Base-by-base conservation (phyloP, 208 protist species). In the Angomonas ambiguus region DNA sequence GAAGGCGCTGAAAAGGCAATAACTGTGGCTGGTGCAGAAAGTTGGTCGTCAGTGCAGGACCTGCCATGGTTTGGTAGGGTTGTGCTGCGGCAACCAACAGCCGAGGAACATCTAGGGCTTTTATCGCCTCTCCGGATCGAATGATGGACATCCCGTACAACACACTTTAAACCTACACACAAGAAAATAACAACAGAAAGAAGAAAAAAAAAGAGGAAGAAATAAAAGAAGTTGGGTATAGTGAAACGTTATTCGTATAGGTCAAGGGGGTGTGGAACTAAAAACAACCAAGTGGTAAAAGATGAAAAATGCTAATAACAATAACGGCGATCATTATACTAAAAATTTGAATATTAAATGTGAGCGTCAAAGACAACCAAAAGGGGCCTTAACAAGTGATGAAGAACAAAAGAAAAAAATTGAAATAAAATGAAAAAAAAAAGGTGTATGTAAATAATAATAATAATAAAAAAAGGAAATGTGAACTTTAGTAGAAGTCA, bases 31-130 rank as follows among this genome's bases (percentile, higher is more conserved):
- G 76, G 45, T 71, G 73, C 2, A 80, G 33, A 51, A 95, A 95
- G 66, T 83, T 72, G 1, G 80, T 74, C 11, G 76, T 84, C 10
- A 95, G 80, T 8, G 84, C 90, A 0, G 90, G 85, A 31, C 90
- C 90, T 3, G 78, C 79, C 32, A 93, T 55, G 5, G 90, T 95
- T 30, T 87, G 80, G 64, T 95, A 95, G 30, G 90, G 90, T 79
- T 95, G 90, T 20, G 82, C 87, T 0, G 87, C 77, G 1, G 76
- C 78, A 27, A 92, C 45, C 5, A 92, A 69, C 20, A 87, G 60
- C 56, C 76, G 79, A 0, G 88, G 75, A n/a, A 87, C 66, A 65
- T 80, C 79, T 3, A 94, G 66, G 0, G 80, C 61, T 20, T 57
- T 59, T 11, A 28, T 51, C 42, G 38, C 38, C 16, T 4, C 51